Base-by-base conservation (phyloP, 176 grass and related monocot species). In the Triticum monococcum region DNA sequence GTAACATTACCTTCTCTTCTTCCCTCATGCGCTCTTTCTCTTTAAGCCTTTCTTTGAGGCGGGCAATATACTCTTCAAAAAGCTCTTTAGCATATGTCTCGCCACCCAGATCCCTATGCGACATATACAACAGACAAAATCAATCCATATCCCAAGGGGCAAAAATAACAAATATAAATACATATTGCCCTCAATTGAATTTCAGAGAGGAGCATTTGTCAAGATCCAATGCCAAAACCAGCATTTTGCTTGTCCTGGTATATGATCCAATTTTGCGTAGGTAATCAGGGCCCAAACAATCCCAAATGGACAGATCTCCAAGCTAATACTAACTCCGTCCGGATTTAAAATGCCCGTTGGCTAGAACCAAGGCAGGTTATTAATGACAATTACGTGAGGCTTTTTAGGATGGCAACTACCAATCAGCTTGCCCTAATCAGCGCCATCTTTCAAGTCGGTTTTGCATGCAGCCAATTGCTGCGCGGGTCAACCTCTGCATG, bases 1-100 rank as follows among this genome's bases (percentile, higher is more conserved):
- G 23, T 68, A 35, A 12, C 45, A 56, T 80, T 89, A 98, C 96
- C 87, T 96, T 99, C 69, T 99, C 97, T 80, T 99, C 97, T 85
- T 99, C 94, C 80, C 94, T 94, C 82, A 92, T 81, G 20, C 90
- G 97, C 24, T 94, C 97, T 81, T 94, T 99, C 87, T 99, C 80
- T 82, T 70, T 99, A 61, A 94, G 79, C 81, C 95, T 93, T 81
- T 94, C 94, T 88, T 99, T 93, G 75, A 99, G 87, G 80, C 91
- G 94, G 72, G 85, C 78, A 50, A 99, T 79, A 62, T 91, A 92
- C 31, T 94, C 92, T 73, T 99, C 89, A 82, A 99, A 99, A 92
- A 94, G 80, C 87, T 96, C 94, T 94, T 63, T 93, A 36, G 80
- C 80, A 82, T 82, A 70, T 69, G 45, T 24, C 80, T 82, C 65